Evolutionary conservation across 2,329 filamentous ascomycete species (phyloP).

Genomic region (Aspergillus clavatus): DNA sequence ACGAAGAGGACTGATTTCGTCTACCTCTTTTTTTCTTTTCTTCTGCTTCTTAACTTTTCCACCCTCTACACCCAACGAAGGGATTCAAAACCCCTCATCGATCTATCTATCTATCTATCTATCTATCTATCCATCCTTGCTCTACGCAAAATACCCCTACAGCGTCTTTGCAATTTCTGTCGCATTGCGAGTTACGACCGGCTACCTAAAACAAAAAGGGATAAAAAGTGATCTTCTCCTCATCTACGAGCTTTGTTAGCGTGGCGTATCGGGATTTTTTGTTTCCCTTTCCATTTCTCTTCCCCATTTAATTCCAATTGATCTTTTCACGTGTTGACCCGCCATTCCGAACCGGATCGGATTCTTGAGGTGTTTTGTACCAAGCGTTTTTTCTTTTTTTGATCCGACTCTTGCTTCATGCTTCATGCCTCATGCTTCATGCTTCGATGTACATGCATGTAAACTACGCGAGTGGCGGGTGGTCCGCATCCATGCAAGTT

Average conservation of each 20-base stretch:
- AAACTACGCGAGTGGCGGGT: no score
- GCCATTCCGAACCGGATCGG: no score
- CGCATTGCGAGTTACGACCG: not conserved
- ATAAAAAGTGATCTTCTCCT: slow-evolving; percentile 7
- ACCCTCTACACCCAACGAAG: not conserved
- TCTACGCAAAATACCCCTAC: not conserved
- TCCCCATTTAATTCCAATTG: not conserved
- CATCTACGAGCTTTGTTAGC: slow-evolving; percentile 13
- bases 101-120: not conserved
- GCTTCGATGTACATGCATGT: no score
- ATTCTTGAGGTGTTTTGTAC: no score
- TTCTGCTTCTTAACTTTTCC: no score
- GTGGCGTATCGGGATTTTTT: slow-evolving; percentile 19
- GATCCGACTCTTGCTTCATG: no score
- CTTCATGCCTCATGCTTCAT: no score
- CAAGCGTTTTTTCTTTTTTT: no score
- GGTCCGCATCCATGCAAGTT: no score
- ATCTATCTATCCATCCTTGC: slow-evolving; percentile 1
- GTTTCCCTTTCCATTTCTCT: not conserved
- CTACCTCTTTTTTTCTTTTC: no score
- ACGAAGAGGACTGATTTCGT: slow-evolving; percentile 33
- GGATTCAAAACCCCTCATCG: not conserved
- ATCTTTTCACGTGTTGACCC: not conserved
- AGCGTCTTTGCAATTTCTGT: slow-evolving; percentile 1
- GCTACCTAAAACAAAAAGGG: slow-evolving; percentile 5